These are phyloP conservation scores for Xylaria digitata DNA, from an alignment of 2,329 filamentous ascomycete species.

Conservation along the genomic window DNA sequence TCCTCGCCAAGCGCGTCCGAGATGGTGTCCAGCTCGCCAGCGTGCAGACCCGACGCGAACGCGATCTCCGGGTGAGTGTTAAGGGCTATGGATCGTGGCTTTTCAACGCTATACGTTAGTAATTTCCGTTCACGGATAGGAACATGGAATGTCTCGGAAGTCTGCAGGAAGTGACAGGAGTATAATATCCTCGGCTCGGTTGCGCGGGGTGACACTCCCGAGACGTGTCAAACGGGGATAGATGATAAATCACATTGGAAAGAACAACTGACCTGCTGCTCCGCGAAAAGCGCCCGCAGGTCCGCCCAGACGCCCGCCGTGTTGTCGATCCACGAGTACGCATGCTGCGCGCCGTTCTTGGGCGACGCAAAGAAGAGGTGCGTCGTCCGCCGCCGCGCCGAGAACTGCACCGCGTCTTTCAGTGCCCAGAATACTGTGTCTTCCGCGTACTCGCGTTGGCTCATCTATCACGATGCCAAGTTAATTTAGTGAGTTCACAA, in stretches of 20 bases:
- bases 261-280: slow-evolving; percentile 41
- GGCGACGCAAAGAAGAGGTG: slow-evolving; percentile 60
- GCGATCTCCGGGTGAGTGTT: slow-evolving; percentile 59
- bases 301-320: slow-evolving; percentile 57
- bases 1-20: slow-evolving; percentile 51
- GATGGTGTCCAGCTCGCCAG: slow-evolving; percentile 57
- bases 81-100: slow-evolving; percentile 55
- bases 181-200: not conserved
- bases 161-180: not conserved
- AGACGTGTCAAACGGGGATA: not conserved
- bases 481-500: slow-evolving; percentile 2
- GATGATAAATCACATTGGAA: not conserved
- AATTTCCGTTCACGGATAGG: not conserved
- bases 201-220: not conserved
- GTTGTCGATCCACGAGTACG: slow-evolving; percentile 61
- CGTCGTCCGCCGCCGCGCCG: slow-evolving; percentile 61
- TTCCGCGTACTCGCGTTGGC: slow-evolving; percentile 63
- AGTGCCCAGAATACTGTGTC: slow-evolving; percentile 64
- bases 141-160: not conserved
- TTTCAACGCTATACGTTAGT: not conserved
- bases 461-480: slow-evolving; percentile 52
- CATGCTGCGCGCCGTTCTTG: slow-evolving; percentile 41
- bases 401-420: slow-evolving; percentile 59
- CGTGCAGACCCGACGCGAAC: slow-evolving; percentile 61
- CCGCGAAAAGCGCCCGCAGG: slow-evolving; percentile 53